phyloP scores from a whole-genome alignment of 805 yeast species.

The Wickerhamomyces queroliae region DNA sequence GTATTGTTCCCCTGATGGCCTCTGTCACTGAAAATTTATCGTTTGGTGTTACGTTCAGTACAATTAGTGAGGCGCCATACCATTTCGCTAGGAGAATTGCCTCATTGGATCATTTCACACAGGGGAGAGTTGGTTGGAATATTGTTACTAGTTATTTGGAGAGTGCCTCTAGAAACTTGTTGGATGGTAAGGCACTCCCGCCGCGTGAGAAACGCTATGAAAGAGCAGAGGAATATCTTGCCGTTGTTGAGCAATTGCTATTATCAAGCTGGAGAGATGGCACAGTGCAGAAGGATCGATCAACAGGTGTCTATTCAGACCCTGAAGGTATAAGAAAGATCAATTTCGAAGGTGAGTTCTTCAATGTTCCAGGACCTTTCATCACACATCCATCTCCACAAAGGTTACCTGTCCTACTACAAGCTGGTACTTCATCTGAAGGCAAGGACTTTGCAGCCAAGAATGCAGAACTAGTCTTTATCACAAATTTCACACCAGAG shows the following conservation, averaged over 20 bases:
- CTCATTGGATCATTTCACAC: slow-evolving; percentile 32
- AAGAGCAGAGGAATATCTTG: slow-evolving; percentile 30
- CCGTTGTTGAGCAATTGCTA: slow-evolving; percentile 29
- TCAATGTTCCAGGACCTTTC: slow-evolving; percentile 30
- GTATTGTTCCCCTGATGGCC: slow-evolving; percentile 24
- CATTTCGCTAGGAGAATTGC: slow-evolving; percentile 31
- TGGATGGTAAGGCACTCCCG: slow-evolving; percentile 26
- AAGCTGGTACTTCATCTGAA: slow-evolving; percentile 31
- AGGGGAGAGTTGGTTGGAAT: slow-evolving; percentile 36
- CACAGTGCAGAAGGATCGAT: slow-evolving; percentile 10
- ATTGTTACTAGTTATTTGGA: slow-evolving; percentile 26
- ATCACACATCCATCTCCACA: slow-evolving; percentile 34
- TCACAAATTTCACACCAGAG: slow-evolving; percentile 18
- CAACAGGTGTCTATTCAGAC: slow-evolving; percentile 23
- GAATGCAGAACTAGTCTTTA: slow-evolving; percentile 24
- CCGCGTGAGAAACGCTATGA: slow-evolving; percentile 26
- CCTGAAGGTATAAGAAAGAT: slow-evolving; percentile 29
- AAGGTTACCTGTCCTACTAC: slow-evolving; percentile 31
- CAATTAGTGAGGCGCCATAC: slow-evolving; percentile 32
- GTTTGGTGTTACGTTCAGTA: slow-evolving; percentile 31
- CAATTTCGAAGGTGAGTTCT: slow-evolving; percentile 28
- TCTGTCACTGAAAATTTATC: slow-evolving; percentile 28
- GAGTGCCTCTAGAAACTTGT: slow-evolving; percentile 29
- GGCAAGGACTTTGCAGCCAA: slow-evolving; percentile 33
- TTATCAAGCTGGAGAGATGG: slow-evolving; percentile 34